phyloP scores from a whole-genome alignment of 495 filamentous ascomycete genomes.

The Hypoxylon lenormandii region DNA sequence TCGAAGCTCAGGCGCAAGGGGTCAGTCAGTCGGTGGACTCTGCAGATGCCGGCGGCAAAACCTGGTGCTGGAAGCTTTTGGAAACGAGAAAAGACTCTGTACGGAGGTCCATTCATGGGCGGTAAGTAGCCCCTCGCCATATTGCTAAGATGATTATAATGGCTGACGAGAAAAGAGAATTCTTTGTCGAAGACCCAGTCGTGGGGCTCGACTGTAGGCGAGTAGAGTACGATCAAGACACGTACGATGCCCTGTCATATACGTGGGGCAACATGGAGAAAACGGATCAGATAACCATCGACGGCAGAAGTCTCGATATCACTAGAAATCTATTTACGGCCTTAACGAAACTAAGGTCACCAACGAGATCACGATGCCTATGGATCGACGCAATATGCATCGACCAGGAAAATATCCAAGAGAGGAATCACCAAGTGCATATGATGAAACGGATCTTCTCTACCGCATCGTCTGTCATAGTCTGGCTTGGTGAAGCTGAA shows the following conservation, averaged over 20 bases:
- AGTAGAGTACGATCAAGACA: neutral
- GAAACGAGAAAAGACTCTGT: slow-evolving; percentile 12
- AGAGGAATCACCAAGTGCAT: slow-evolving; percentile 35
- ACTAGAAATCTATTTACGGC: slow-evolving; percentile 31
- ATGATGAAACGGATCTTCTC: slow-evolving; percentile 34
- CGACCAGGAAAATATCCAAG: slow-evolving; percentile 28
- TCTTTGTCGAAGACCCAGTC: slow-evolving; percentile 19
- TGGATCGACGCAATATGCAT: slow-evolving; percentile 41
- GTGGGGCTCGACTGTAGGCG: slow-evolving; percentile 17
- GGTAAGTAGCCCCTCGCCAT: neutral
- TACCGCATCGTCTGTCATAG: slow-evolving; percentile 15
- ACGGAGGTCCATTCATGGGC: slow-evolving; percentile 12
- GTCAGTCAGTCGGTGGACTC: slow-evolving; percentile 2
- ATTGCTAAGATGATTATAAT: neutral
- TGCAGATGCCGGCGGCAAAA: slow-evolving; percentile 13
- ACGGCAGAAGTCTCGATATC: slow-evolving; percentile 22
- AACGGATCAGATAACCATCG: slow-evolving; percentile 34
- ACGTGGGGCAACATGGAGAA: slow-evolving; percentile 36
- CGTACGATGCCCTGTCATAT: slow-evolving; percentile 45
- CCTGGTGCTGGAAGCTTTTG: slow-evolving; percentile 19
- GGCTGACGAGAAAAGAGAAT: slow-evolving; percentile 15
- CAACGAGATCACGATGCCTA: slow-evolving; percentile 7
- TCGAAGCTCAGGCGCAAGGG: slow-evolving; percentile 12
- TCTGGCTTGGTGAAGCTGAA: slow-evolving; percentile 26
- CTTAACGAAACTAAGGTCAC: slow-evolving; percentile 19